Conservation (phyloP, 768 basidiomycete species). For the Tulasnella sp. region DNA sequence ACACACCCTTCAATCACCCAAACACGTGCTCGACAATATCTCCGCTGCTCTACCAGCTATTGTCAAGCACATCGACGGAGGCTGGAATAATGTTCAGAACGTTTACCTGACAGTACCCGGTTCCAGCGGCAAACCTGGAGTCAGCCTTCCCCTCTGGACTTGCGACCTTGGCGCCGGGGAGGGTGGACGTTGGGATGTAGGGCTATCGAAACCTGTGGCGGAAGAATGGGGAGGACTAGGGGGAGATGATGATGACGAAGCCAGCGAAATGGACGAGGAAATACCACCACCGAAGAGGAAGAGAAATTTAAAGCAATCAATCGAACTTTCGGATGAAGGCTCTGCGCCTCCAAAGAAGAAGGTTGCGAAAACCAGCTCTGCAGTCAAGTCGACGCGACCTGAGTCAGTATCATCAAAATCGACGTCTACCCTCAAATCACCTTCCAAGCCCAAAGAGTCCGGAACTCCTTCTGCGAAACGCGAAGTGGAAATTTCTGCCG, state of each 20-base stretch:
- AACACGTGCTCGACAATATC: conserved; percentile 71
- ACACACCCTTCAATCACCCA: conserved; percentile 54
- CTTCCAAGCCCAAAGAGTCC: not conserved
- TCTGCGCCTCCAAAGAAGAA: not conserved
- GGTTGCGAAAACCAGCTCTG: not conserved
- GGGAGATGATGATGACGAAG: not conserved
- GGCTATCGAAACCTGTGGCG: not conserved
- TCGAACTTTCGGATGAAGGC: not conserved
- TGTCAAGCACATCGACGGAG: conserved; percentile 54
- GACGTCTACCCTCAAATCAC: not conserved
- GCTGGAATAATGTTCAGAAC: conserved; percentile 86
- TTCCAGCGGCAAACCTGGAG: conserved; percentile 36
- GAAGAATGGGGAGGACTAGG: conserved; percentile 14
- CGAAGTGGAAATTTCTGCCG: too few species aligned
- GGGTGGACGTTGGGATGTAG: conserved; percentile 44
- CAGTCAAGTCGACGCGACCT: not conserved
- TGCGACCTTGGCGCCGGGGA: conserved; percentile 53
- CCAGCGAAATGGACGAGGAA: not conserved
- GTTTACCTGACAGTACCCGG: conserved; percentile 74
- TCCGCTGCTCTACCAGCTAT: conserved; percentile 65
- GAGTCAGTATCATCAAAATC: not conserved
- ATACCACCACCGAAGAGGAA: not conserved
- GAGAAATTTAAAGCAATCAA: not conserved
- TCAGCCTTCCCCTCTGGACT: conserved; percentile 84
- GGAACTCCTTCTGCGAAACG: too few species aligned